Percentiles rank a stretch among this genome's conserved stretches.
These are phyloP conservation scores for Limnanthes douglasii DNA, from an alignment of 345 rosid species.

Conservation along the genomic window DNA sequence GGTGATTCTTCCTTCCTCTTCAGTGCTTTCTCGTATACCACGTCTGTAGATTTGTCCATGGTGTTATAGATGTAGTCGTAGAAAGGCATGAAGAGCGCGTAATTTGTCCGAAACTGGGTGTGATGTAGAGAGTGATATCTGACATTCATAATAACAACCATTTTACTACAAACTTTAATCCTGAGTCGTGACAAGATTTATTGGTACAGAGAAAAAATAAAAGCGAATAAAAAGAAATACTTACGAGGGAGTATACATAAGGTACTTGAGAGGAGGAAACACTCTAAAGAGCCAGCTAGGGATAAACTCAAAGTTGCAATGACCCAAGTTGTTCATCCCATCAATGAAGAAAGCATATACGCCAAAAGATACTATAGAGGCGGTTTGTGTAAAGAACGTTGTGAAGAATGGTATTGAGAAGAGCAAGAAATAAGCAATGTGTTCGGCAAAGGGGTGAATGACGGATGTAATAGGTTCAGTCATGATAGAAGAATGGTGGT, in stretches of 20 bases:
- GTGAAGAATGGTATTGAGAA: constrained; percentile 29
- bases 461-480: constrained; percentile 87
- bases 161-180: no score
- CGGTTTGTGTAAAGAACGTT: constrained; percentile 12
- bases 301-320: constrained; percentile 38
- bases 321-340: constrained; percentile 41
- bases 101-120: constrained; percentile 48
- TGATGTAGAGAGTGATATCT: constrained; percentile 55
- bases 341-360: constrained; percentile 33
- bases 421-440: constrained; percentile 29
- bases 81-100: constrained; percentile 48
- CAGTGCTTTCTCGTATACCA: constrained; percentile 18
- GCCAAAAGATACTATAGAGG: constrained; percentile 9
- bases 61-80: constrained; percentile 41
- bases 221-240: neutral
- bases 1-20: constrained; percentile 26
- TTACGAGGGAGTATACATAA: constrained; percentile 37
- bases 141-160: neutral
- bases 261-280: constrained; percentile 30
- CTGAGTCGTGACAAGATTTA: no score
- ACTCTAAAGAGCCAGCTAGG: constrained; percentile 18
- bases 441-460: constrained; percentile 52
- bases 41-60: constrained; percentile 17
- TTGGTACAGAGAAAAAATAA: no score
- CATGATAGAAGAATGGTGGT: constrained; percentile 75